Conservation (phyloP, 202 grass and related monocot genomes). For the Miscanthus sacchariflorus region DNA sequence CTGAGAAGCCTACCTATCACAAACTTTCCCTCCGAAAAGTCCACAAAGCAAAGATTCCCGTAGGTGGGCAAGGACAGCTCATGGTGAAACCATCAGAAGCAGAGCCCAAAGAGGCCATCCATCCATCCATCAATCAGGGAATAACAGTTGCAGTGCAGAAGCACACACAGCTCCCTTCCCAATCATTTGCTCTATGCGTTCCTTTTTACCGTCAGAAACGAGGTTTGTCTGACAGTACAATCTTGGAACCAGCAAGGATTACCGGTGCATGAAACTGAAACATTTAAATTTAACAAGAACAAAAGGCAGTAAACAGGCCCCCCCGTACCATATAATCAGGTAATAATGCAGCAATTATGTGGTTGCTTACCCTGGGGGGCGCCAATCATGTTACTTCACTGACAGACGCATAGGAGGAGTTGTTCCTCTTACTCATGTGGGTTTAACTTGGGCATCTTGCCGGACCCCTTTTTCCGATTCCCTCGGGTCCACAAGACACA, state of each 20-base stretch:
- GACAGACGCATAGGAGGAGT: constrained; percentile 35
- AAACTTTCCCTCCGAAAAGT: constrained; percentile 26
- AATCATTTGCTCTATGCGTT: constrained; percentile 6
- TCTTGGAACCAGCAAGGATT: not conserved
- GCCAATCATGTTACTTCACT: constrained; percentile 45
- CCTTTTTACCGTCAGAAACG: constrained; percentile 20
- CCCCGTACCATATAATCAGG: constrained; percentile 9
- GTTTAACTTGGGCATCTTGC: constrained; percentile 56
- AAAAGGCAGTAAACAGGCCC: constrained; percentile 1
- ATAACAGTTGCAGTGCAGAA: constrained; percentile 32
- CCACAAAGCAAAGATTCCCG: constrained; percentile 58
- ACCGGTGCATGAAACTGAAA: not conserved
- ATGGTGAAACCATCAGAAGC: constrained; percentile 44
- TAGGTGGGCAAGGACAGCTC: constrained; percentile 43
- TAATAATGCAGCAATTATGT: constrained; percentile 58
- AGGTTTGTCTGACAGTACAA: not conserved
- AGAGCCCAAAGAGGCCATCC: not conserved
- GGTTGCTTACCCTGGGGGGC: constrained; percentile 11
- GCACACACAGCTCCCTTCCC: not conserved
- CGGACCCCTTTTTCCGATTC: constrained; percentile 56
- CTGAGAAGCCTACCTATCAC: constrained; percentile 1
- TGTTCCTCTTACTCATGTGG: constrained; percentile 40
- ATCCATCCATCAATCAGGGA: not conserved
- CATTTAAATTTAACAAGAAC: not conserved
- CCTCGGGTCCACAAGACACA: constrained; percentile 51